These are phyloP conservation scores for Melanomma pulvis-pyrius DNA, from an alignment of 495 filamentous ascomycete genomes.

Conservation along the genomic window DNA sequence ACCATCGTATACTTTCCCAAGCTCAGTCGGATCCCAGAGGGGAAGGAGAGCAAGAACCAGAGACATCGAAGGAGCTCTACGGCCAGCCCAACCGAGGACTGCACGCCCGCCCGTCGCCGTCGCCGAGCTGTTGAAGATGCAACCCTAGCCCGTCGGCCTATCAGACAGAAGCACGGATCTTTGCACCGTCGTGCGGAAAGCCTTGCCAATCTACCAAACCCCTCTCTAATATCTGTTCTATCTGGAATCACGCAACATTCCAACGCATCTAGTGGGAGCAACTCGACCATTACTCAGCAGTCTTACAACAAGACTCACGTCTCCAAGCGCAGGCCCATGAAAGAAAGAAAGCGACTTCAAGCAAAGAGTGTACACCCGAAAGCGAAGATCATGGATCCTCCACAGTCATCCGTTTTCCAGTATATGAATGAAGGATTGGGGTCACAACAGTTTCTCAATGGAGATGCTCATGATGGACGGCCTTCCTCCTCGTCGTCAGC, in stretches of 20 bases:
- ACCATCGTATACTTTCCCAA: conserved; percentile 39
- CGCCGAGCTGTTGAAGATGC: conserved; percentile 17
- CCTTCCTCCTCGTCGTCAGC: conserved; percentile 12
- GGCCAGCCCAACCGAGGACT: conserved; percentile 8
- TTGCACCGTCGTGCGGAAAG: conserved; percentile 35
- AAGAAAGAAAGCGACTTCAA: conserved; percentile 25
- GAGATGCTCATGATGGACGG: background rate
- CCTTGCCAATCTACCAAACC: conserved; percentile 40
- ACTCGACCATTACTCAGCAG: conserved; percentile 46
- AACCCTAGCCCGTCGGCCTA: conserved; percentile 13
- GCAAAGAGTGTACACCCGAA: conserved; percentile 10
- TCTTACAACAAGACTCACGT: conserved; percentile 39
- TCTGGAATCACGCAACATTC: conserved; percentile 42
- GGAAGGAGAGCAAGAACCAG: conserved; percentile 32
- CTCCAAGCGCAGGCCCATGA: conserved; percentile 16
- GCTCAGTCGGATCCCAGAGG: conserved; percentile 44
- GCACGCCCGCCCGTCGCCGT: conserved; percentile 5
- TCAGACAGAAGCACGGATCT: conserved; percentile 35
- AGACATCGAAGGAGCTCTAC: conserved; percentile 19
- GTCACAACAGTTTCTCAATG: conserved; percentile 18
- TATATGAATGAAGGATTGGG: conserved; percentile 37
- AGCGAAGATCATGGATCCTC: conserved; percentile 18
- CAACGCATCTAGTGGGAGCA: conserved; percentile 44
- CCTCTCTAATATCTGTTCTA: conserved; percentile 44
- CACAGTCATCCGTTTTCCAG: conserved; percentile 38